These are phyloP conservation scores for Adansonia madagascariensis DNA, from an alignment of 441 rosid genomes.

Conservation along the genomic window DNA sequence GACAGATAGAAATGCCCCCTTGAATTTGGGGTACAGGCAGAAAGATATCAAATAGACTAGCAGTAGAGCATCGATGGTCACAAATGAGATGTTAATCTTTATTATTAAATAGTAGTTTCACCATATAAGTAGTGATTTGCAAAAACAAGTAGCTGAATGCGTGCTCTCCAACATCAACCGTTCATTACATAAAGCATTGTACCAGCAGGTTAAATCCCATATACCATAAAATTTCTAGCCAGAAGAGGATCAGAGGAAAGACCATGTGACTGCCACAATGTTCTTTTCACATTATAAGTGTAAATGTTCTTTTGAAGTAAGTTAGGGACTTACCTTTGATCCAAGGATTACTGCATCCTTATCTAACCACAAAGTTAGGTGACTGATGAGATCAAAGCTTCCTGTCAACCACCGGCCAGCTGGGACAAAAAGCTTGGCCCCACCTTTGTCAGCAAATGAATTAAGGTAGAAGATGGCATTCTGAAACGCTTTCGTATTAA, in stretches of 20 bases:
- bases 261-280: slow-evolving; percentile 9
- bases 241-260: neutral
- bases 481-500: slow-evolving; percentile 95
- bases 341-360: slow-evolving; percentile 91
- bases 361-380: slow-evolving; percentile 86
- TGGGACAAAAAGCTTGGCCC: slow-evolving; percentile 95
- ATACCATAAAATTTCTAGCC: neutral
- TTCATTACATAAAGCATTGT: neutral
- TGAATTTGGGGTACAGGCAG: slow-evolving; percentile 13
- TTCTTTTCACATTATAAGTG: neutral
- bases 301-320: slow-evolving; percentile 10
- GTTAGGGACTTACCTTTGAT: slow-evolving; percentile 60
- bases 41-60: slow-evolving; percentile 21
- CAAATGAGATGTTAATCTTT: slow-evolving; percentile 3
- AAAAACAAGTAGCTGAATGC: neutral
- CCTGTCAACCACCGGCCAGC: slow-evolving; percentile 97
- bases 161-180: neutral
- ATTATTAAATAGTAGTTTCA: neutral
- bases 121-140: slow-evolving; percentile 2
- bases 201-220: neutral
- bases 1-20: slow-evolving; percentile 8
- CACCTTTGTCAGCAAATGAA: slow-evolving; percentile 92
- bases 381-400: slow-evolving; percentile 92
- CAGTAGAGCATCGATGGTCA: slow-evolving; percentile 21
- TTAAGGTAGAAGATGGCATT: slow-evolving; percentile 96